These are phyloP conservation scores for Candida sphagnicola DNA, from an alignment of 805 yeast species.

Conservation along the genomic window DNA sequence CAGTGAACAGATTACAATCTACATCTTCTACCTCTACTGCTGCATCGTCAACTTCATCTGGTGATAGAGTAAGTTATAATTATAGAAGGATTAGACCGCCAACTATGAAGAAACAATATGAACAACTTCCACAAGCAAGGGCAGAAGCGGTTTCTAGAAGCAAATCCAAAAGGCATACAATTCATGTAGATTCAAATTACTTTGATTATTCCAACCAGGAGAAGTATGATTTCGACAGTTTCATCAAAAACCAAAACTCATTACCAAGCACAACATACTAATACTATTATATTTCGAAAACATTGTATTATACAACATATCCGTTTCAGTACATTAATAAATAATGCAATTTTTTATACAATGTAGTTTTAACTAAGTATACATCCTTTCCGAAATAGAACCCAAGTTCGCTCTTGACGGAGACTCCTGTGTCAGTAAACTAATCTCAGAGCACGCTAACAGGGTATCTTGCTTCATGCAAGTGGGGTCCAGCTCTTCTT, in stretches of 20 bases:
- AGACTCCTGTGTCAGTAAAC: background rate
- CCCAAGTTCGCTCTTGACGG: background rate
- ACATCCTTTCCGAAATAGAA: slow-evolving; percentile 3
- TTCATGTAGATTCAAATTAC: slow-evolving; percentile 19
- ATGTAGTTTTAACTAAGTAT: too few relatives aligned
- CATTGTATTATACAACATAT: background rate
- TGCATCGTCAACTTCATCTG: slow-evolving; percentile 7
- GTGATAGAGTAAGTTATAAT: slow-evolving; percentile 14
- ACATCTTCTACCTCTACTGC: slow-evolving; percentile 1
- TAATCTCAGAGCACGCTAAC: background rate
- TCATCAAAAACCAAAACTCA: slow-evolving; percentile 23
- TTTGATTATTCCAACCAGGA: slow-evolving; percentile 30
- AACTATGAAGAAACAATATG: slow-evolving; percentile 1
- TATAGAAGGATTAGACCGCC: slow-evolving; percentile 19
- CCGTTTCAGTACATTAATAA: background rate
- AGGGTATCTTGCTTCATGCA: background rate
- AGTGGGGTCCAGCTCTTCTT: background rate
- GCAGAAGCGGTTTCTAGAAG: slow-evolving; percentile 7
- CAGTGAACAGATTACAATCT: slow-evolving; percentile 4
- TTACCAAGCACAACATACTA: slow-evolving; percentile 2
- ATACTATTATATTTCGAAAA: background rate
- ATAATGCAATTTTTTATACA: background rate
- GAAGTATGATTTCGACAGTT: slow-evolving; percentile 35
- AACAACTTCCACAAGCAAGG: background rate
- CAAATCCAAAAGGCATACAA: slow-evolving; percentile 8